A percentile compares a stretch with the other conserved stretches of the same genome.
Evolutionary conservation across 106 monocot species (phyloP).

Genomic region (Posidonia australis): DNA sequence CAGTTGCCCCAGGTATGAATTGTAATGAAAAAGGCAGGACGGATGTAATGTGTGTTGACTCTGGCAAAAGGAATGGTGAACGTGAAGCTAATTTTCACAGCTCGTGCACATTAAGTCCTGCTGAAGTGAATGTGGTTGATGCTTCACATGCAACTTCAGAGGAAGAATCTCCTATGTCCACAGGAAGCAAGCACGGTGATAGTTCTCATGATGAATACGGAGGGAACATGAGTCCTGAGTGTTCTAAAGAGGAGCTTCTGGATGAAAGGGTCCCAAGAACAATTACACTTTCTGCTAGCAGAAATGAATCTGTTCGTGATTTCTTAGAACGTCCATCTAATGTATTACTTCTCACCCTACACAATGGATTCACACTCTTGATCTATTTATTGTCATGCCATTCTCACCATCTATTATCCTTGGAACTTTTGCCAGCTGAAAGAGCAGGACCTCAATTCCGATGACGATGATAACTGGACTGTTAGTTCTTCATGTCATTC

Average conservation of each 20-base stretch:
- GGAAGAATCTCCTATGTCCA: not conserved
- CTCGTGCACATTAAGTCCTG: not conserved
- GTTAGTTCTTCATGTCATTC: conserved; percentile 5
- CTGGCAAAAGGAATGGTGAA: not conserved
- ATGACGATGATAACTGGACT: conserved; percentile 1
- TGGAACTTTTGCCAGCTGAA: not conserved
- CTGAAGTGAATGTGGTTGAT: not conserved
- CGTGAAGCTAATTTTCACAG: not conserved
- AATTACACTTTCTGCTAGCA: not conserved
- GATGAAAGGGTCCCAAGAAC: not conserved
- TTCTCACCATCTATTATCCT: too few relatives aligned
- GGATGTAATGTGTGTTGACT: not conserved
- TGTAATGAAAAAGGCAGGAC: not conserved
- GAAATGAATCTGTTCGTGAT: not conserved
- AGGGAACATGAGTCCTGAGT: not conserved
- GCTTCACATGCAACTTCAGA: not conserved
- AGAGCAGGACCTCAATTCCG: not conserved
- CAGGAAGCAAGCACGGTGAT: not conserved
- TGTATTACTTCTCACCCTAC: not conserved
- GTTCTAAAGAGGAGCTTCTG: not conserved
- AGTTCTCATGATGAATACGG: not conserved
- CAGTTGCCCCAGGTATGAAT: not conserved
- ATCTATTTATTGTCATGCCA: not conserved
- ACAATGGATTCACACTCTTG: not conserved
- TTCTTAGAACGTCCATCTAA: not conserved